Evolutionary conservation across 2,329 filamentous ascomycete species (phyloP), one percentile per base, ranked within the genome.

Genomic region (Mycosphaerelloides madeirae): DNA sequence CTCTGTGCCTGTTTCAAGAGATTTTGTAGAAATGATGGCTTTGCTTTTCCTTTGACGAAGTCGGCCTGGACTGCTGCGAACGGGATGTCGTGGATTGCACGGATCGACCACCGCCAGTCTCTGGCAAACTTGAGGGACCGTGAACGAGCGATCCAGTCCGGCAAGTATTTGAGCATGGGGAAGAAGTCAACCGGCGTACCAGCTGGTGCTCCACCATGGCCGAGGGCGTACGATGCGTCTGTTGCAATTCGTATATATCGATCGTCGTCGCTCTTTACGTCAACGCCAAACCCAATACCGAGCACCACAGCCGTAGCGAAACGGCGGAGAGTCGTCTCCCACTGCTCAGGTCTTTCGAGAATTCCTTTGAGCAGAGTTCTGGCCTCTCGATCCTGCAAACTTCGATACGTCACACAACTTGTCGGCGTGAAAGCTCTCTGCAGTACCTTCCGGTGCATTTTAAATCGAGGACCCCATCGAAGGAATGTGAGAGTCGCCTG

Each of bases 111-210:
- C 7, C 55, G 61, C 65, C 66, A 72, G 9, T 59, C 45, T 12
- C 57, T 48, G 8, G 63, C 62, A 47, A 57, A 54, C 20, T 55
- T 56, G 7, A 65, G 41, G 3, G 62, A 46, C 29, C 37, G 18
- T 2, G 53, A 58, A 16, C 59, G 50, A 48, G 58, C 48, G 38
- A 63, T 38, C 52, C 62, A 70, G 20, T 63, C 53, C 0, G 73
- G 72, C n/a, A 76, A 50, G 47, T 66, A 65, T 32, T 63, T 64
- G 20, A 69, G 54, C n/a, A 66, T 59, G 0, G 74, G 75, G 41
- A 77, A 74, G 48, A 72, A 66, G 53, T 77, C 74, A 12, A 76
- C 69, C 5, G 65, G 49, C 64, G 66, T 76, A 5, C 57, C 62
- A 6, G 71, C 70, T 1, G 72, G 69, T 4, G 67, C 61, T n/a